These are phyloP conservation scores for Epichloe amarillans DNA, from an alignment of 2,329 filamentous ascomycete species.

Conservation along the genomic window DNA sequence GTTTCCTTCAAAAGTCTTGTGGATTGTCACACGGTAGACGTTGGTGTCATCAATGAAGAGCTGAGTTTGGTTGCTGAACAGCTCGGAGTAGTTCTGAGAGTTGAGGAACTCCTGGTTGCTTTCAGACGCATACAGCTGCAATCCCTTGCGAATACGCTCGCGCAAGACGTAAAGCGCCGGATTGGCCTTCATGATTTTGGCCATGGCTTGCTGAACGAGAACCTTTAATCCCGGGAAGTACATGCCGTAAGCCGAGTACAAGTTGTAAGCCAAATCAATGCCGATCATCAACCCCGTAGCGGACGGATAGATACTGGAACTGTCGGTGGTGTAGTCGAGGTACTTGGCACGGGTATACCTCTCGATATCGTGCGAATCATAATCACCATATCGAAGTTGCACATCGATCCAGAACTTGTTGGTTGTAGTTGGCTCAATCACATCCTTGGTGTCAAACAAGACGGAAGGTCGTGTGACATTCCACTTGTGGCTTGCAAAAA, in stretches of 20 bases:
- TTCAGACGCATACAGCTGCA: constrained; percentile 95
- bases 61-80: constrained; percentile 98
- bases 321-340: constrained; percentile 96
- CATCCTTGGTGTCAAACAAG: constrained; percentile 91
- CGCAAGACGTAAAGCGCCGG: constrained; percentile 90
- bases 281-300: constrained; percentile 95
- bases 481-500: constrained; percentile 95
- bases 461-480: constrained; percentile 89
- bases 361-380: constrained; percentile 98
- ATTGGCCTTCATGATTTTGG: constrained; percentile 99
- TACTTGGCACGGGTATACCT: constrained; percentile 96
- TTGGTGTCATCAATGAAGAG: constrained; percentile 99
- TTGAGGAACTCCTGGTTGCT: constrained; percentile 99
- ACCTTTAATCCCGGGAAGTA: constrained; percentile 98
- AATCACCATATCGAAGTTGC: constrained; percentile 91
- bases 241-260: constrained; percentile 96
- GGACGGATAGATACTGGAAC: constrained; percentile 96
- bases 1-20: constrained; percentile 99
- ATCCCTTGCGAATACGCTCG: constrained; percentile 95
- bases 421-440: constrained; percentile 83
- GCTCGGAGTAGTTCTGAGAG: constrained; percentile 96
- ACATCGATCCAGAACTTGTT: constrained; percentile 99
- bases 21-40: constrained; percentile 97
- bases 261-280: constrained; percentile 93
- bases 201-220: constrained; percentile 94